These are phyloP conservation scores for Phaeotremella fagi DNA, from an alignment of 768 basidiomycete genomes.

Conservation along the genomic window DNA sequence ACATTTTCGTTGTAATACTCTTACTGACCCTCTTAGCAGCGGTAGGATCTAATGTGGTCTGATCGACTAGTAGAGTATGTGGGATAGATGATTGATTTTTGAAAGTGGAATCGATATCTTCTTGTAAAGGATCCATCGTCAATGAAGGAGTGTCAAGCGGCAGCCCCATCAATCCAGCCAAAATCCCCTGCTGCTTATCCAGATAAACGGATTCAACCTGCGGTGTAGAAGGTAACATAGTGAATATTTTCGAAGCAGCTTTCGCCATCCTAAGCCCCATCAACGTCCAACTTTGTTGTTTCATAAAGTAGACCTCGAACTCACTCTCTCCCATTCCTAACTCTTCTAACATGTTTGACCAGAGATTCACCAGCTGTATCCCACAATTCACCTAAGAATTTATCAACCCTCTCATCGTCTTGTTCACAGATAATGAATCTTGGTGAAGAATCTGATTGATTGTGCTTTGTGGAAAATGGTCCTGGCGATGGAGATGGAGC, in stretches of 20 bases:
- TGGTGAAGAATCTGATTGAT: not conserved
- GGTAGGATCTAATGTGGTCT: conserved; percentile 79
- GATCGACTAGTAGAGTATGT: conserved; percentile 72
- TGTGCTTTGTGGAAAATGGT: no score
- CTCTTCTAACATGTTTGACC: conserved; percentile 19
- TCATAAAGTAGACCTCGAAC: no score
- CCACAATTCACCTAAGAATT: conserved; percentile 24
- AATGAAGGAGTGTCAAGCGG: conserved; percentile 6
- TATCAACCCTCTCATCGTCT: conserved; percentile 20
- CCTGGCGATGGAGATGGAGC: not conserved
- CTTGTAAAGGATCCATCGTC: not conserved
- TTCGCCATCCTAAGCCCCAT: conserved; percentile 42
- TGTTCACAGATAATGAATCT: conserved; percentile 35
- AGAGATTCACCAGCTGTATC: conserved; percentile 26
- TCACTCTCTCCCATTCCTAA: conserved; percentile 30
- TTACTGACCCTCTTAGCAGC: conserved; percentile 64
- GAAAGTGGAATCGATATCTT: not conserved
- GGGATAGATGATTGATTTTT: not conserved
- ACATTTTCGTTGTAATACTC: conserved; percentile 50
- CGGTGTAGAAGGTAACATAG: conserved; percentile 88
- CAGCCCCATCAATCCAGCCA: conserved; percentile 60
- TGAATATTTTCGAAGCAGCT: conserved; percentile 58
- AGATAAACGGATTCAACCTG: conserved; percentile 75
- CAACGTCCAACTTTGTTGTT: no score
- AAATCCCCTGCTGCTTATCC: conserved; percentile 56